Evolutionary conservation across 2,329 filamentous ascomycete genomes (phyloP), one percentile per base, ranked within the genome.

Genomic region (Epichloe uncinata): DNA sequence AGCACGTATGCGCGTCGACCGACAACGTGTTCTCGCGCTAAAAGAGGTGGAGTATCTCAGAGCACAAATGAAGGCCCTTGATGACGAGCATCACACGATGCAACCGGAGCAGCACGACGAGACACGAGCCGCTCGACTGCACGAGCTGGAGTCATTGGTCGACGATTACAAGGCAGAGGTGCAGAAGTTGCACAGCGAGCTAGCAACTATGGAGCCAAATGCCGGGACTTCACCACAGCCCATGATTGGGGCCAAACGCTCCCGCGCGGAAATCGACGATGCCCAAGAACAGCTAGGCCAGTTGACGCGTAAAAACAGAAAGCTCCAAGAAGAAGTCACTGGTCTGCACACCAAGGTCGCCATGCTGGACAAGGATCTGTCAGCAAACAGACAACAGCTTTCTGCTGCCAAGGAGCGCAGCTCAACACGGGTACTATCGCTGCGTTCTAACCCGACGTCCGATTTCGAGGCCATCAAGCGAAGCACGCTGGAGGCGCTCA

Each of bases 41-140:
- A 96, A 96, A 62, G 94, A 98, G 63, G 87, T 93, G 0, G 90
- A 96, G 57, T 95, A 95, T 63, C 76, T 98, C 6, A 85, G 93
- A 20, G 91, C 88, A 0, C 93, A 98, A 65, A 75, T 97, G 49
- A 90, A 90, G 67, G 84, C 86, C 0, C 85, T 94, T 53, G 87
- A 97, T 60, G 78, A 81, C 0, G 93, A 98, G 65, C 90, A 97
- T 59, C 79, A 81, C 48, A 90, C 90, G 0, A 85, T 96, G 69
- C 82, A 91, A 50, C 81, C 87, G 0, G 86, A 88, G 35, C 81
- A 79, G 42, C 84, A 85, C 49, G 87, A 98, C 59, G 78, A 85
- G 56, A 75, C 81, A 18, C 91, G 89, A 55, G 71, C 76, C 0
- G 75, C 83, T 54, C 84, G 88, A 20, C 83, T 95, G 16, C 77